Conservation (phyloP, 371 early-diverging fungal genomes). For the Mortierella sp. region DNA sequence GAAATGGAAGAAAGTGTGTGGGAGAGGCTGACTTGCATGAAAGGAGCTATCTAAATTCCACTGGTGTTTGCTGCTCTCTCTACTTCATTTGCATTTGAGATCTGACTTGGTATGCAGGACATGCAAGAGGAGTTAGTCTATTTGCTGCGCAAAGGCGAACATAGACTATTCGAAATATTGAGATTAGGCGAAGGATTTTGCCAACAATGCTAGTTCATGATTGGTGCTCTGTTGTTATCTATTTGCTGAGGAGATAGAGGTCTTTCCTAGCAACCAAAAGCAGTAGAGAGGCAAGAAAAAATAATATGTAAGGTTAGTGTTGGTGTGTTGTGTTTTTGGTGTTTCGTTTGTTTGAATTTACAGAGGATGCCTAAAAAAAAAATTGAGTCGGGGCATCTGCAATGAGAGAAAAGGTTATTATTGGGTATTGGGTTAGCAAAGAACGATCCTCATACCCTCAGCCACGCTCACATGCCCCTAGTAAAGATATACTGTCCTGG, state of each 20-base stretch:
- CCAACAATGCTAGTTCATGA: too few species aligned
- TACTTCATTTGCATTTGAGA: slow-evolving; percentile 3
- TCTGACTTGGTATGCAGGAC: not conserved
- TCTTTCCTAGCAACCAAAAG: not conserved
- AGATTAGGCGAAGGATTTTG: too few species aligned
- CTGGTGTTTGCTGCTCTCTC: not conserved
- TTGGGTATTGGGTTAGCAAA: not conserved
- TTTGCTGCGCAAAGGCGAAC: too few species aligned
- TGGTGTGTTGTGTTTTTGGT: too few species aligned
- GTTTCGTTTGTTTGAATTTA: not conserved
- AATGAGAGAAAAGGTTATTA: not conserved
- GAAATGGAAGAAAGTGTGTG: not conserved
- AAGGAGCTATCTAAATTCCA: not conserved
- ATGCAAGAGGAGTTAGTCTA: not conserved
- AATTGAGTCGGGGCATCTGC: not conserved
- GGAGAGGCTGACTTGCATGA: not conserved
- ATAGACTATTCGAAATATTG: too few species aligned
- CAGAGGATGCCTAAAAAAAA: not conserved
- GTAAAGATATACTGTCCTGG: not conserved
- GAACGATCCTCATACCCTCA: not conserved
- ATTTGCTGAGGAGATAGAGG: too few species aligned
- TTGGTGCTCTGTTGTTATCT: too few species aligned
- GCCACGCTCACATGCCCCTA: slow-evolving; percentile 1
- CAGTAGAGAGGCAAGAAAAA: not conserved
- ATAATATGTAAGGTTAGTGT: too few species aligned